Conservation (phyloP, 106 monocot genomes). For the Acanthochlamys bracteata region DNA sequence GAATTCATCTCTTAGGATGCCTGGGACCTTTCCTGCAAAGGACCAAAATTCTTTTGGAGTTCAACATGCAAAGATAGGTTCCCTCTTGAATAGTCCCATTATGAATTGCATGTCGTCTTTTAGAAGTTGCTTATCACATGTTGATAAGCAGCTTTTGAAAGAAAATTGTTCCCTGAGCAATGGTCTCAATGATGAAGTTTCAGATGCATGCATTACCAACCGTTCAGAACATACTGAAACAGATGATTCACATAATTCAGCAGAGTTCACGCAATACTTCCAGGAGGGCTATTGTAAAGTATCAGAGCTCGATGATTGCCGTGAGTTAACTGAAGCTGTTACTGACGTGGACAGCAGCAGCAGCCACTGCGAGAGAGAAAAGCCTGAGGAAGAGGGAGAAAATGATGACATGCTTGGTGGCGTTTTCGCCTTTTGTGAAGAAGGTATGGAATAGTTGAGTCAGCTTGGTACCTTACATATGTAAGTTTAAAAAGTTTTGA, state of each 20-base stretch:
- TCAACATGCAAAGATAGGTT: slow-evolving; percentile 5
- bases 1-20: slow-evolving; percentile 7
- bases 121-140: slow-evolving; percentile 12
- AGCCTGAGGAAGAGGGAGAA: slow-evolving; percentile 68
- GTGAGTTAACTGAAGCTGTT: slow-evolving; percentile 70
- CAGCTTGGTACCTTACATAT: too few relatives aligned
- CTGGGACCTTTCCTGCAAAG: slow-evolving; percentile 2
- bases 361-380: slow-evolving; percentile 71
- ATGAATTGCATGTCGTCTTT: slow-evolving; percentile 18
- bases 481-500: too few relatives aligned
- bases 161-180: slow-evolving; percentile 15
- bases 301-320: slow-evolving; percentile 57
- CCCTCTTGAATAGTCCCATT: slow-evolving; percentile 18
- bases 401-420: slow-evolving; percentile 72
- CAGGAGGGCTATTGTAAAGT: slow-evolving; percentile 76
- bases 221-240: slow-evolving; percentile 17
- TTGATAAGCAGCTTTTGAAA: background rate
- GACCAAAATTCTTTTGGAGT: slow-evolving; percentile 8
- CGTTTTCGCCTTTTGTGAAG: slow-evolving; percentile 83
- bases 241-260: slow-evolving; percentile 30
- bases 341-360: slow-evolving; percentile 77
- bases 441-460: slow-evolving; percentile 28
- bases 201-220: slow-evolving; percentile 21
- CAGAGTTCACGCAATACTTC: slow-evolving; percentile 48
- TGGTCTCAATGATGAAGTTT: slow-evolving; percentile 16